These are phyloP conservation scores for Houttuynia cordata DNA, from an alignment of 164 flowering plant genomes.

Conservation along the genomic window DNA sequence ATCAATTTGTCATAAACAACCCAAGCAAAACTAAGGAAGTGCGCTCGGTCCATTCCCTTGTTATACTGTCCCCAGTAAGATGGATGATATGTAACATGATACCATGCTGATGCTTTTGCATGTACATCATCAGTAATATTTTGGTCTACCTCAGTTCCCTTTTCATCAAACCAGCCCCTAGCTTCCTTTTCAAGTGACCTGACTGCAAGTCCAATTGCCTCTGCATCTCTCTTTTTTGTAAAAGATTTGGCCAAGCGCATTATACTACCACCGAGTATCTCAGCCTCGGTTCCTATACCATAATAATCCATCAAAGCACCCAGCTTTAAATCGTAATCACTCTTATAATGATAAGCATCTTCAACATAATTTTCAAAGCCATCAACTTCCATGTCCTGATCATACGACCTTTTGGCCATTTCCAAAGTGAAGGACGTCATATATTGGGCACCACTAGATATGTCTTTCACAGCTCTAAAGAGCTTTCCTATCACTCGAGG, in stretches of 20 bases:
- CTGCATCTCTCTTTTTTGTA: conserved; percentile 42
- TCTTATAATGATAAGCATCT: conserved; percentile 57
- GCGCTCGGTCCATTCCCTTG: conserved; percentile 47
- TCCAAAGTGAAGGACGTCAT: conserved; percentile 39
- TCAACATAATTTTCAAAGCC: conserved; percentile 54
- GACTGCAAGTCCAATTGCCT: conserved; percentile 46
- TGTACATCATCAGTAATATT: conserved; percentile 15
- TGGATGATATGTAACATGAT: conserved; percentile 71
- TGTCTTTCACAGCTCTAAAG: conserved; percentile 50
- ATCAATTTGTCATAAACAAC: conserved; percentile 63
- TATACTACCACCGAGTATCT: conserved; percentile 56
- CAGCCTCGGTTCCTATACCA: conserved; percentile 71
- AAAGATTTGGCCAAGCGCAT: conserved; percentile 48
- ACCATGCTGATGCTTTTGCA: conserved; percentile 89
- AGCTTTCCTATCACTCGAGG: conserved; percentile 16
- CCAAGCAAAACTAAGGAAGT: conserved; percentile 83
- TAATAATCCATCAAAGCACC: conserved; percentile 51
- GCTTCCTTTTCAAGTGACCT: conserved; percentile 65
- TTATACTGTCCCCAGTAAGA: conserved; percentile 48
- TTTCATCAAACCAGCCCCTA: conserved; percentile 42
- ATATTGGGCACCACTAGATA: conserved; percentile 15
- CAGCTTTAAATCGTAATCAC: conserved; percentile 51
- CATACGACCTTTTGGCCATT: conserved; percentile 45
- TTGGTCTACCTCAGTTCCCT: conserved; percentile 8
- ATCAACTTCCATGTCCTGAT: conserved; percentile 59